These are phyloP conservation scores for Mollisiaceae sp. DNA, from an alignment of 2,329 filamentous ascomycete species.

Conservation along the genomic window DNA sequence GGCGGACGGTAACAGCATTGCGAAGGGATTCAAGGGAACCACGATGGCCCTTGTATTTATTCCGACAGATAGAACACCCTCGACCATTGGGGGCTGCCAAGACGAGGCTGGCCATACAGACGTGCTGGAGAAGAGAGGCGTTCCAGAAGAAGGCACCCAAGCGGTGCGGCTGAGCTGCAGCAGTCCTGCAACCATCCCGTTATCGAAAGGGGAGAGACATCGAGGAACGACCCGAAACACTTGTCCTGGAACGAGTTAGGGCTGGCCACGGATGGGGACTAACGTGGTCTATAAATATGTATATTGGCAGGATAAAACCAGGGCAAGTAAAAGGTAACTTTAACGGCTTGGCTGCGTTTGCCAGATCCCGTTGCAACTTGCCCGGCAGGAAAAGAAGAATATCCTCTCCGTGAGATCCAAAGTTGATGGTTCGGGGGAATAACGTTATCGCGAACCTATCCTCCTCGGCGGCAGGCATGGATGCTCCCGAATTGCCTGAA, in stretches of 20 bases:
- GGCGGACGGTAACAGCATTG: background rate
- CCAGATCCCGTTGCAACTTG: too few relatives aligned
- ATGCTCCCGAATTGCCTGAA: background rate
- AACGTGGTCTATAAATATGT: slow-evolving; percentile 5
- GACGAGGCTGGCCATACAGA: slow-evolving; percentile 27
- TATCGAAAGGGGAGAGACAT: background rate
- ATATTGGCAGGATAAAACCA: background rate
- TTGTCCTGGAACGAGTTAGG: slow-evolving; percentile 3
- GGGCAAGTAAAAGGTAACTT: too few relatives aligned
- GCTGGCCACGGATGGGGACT: background rate
- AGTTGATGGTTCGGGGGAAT: background rate
- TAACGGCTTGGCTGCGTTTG: too few relatives aligned
- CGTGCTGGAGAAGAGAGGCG: background rate
- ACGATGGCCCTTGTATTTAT: slow-evolving; percentile 14
- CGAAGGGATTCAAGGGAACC: background rate
- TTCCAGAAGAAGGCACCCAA: background rate
- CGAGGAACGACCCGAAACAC: slow-evolving; percentile 1
- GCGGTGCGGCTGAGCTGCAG: slow-evolving; percentile 13
- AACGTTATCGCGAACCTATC: background rate
- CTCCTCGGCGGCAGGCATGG: background rate
- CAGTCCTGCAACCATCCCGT: background rate
- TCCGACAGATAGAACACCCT: background rate
- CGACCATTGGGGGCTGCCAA: slow-evolving; percentile 14
- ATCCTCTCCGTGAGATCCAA: too few relatives aligned
- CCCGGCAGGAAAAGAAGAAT: too few relatives aligned